These are phyloP conservation scores for Acacia confusa DNA, from an alignment of 306 rosid species.

Conservation along the genomic window DNA sequence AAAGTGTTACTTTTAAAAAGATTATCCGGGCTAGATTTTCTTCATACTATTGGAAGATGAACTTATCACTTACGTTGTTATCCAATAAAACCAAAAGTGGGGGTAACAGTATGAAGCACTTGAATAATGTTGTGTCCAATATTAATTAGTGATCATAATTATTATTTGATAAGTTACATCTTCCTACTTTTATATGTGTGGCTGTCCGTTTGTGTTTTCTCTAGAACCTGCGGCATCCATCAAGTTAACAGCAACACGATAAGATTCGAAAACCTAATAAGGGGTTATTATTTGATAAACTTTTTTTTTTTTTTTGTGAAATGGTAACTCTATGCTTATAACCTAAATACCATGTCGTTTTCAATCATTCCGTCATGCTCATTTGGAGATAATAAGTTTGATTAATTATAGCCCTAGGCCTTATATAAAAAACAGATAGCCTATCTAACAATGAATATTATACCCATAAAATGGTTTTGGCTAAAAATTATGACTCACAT, in stretches of 20 bases:
- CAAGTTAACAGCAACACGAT: not conserved
- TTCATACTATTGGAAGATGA: not conserved
- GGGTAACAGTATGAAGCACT: not conserved
- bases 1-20: not conserved
- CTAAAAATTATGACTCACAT: not conserved
- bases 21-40: not conserved
- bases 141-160: not conserved
- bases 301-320: not conserved
- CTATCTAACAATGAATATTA: not conserved
- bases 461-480: not conserved
- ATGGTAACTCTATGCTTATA: not conserved
- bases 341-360: not conserved
- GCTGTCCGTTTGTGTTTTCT: not conserved
- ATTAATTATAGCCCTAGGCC: not conserved
- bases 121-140: not conserved
- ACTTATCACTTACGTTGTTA: not conserved
- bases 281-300: not conserved
- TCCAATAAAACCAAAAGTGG: not conserved
- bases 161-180: not conserved
- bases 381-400: not conserved
- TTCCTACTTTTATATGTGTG: not conserved
- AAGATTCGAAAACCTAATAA: slow-evolving; percentile 26
- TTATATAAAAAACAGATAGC: not conserved
- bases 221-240: not conserved
- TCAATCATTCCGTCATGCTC: not conserved